Evolutionary conservation across 1,284 basidiomycete species (phyloP), one percentile per base, ranked within the genome.

Genomic region (Leccinum solheimii): DNA sequence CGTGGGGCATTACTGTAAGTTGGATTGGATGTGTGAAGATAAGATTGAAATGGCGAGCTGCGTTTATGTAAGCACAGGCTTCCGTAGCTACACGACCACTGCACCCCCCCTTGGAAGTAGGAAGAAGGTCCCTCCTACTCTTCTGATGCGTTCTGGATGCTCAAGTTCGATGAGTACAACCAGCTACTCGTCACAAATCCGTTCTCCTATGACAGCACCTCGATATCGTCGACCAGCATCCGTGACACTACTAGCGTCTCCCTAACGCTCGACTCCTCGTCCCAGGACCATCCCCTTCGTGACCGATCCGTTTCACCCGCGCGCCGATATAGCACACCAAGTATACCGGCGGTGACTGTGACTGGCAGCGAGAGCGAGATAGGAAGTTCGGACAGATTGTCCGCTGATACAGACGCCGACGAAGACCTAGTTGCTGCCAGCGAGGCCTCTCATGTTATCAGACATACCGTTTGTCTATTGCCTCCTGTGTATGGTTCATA

Each of bases 1-100:
- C 92, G 79, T 96, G 93, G 30, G 88, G 88, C 93, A 95, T 95
- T 34, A 21, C 10, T 16, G 16, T 51, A 26, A 16, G 52, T 26
- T 19, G 7, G 6, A 54, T 34, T 21, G 51, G 26, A 23, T 23
- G 38, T 40, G 16, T n/a, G 19, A 21, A 48, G 45, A 21, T 48
- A 48, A 48, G 45, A 48, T 48, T 13, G 6, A 13, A 45, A 26
- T 7, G 9, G 16, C 50, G 50, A 40, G 49, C 50, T 26, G 16
- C 9, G 48, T 51, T 73, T 68, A 70, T 56, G 59, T 69, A 72
- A 68, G 58, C 10, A 16, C 16, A 19, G 5, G 38, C 2, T 53
- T 48, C 26, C 58, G 34, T 61, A 53, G 36, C 40, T 23, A 27
- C 26, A 11, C 23, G 50, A 26, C 21, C 3, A 23, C 14, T 26